A percentile compares a stretch with the other conserved stretches of the same genome.
phyloP scores from a whole-genome alignment of 1,284 basidiomycete genomes.

The Trametes polyzona region DNA sequence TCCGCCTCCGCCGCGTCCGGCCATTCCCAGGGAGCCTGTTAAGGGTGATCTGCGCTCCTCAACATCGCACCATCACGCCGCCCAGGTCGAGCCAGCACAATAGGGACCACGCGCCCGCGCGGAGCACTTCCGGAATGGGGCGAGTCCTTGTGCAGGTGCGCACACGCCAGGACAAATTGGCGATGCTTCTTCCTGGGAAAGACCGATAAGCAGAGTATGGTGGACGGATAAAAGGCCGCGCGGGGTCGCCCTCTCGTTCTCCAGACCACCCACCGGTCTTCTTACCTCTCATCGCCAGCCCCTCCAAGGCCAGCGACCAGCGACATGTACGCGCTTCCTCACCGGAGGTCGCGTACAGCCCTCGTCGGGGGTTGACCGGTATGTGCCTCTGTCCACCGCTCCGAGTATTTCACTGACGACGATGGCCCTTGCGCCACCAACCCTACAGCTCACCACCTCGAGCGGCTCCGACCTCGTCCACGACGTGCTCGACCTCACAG shows the following conservation, averaged over 20 bases:
- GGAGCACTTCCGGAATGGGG: background rate
- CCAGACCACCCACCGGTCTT: background rate
- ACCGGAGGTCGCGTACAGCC: background rate
- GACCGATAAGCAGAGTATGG: background rate
- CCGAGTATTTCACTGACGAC: background rate
- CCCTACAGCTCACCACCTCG: background rate
- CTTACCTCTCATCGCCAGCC: too few relatives aligned
- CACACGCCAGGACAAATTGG: background rate
- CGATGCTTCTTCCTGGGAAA: background rate
- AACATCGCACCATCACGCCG: background rate
- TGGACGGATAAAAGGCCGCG: background rate
- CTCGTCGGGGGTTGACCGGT: background rate
- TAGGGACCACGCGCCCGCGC: background rate
- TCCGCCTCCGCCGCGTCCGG: background rate
- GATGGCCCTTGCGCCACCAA: background rate
- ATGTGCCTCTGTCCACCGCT: background rate
- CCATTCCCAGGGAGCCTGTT: background rate
- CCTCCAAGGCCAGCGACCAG: too few relatives aligned
- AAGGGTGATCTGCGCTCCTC: background rate
- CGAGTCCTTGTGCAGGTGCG: background rate
- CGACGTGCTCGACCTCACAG: background rate
- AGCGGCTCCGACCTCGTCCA: too few relatives aligned
- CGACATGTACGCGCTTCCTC: background rate
- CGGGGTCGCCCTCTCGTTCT: background rate
- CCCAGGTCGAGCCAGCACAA: constrained; percentile 2